Percentiles rank a stretch among this genome's conserved stretches.
phyloP scores from a whole-genome alignment of 2,329 filamentous ascomycete species.

The Fusarium coffeatum region DNA sequence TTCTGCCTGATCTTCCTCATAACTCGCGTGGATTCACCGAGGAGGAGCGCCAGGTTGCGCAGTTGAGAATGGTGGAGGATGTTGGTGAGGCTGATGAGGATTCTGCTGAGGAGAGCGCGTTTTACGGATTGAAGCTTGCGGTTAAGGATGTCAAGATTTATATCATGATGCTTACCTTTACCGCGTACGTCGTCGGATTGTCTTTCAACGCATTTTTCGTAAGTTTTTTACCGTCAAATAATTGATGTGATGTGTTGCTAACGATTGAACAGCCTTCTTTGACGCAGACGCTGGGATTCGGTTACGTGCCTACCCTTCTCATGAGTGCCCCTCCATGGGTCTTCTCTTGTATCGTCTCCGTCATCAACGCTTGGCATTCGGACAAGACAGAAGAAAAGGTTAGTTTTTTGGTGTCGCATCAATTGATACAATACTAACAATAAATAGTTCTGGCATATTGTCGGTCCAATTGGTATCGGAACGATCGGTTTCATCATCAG shows the following conservation, averaged over 20 bases:
- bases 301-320: slow-evolving; percentile 63
- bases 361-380: slow-evolving; percentile 66
- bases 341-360: slow-evolving; percentile 67
- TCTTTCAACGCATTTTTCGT: slow-evolving; percentile 70
- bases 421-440: slow-evolving; percentile 2
- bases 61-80: slow-evolving; percentile 67
- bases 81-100: slow-evolving; percentile 68
- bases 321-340: slow-evolving; percentile 70
- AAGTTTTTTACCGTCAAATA: background rate
- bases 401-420: slow-evolving; percentile 16
- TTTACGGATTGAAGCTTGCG: slow-evolving; percentile 68
- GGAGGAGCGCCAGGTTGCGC: slow-evolving; percentile 67
- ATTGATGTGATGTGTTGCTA: background rate
- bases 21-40: slow-evolving; percentile 69
- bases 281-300: slow-evolving; percentile 65
- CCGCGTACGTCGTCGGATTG: slow-evolving; percentile 68
- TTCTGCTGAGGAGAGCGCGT: slow-evolving; percentile 59
- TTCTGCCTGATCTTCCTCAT: slow-evolving; percentile 66
- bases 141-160: slow-evolving; percentile 72
- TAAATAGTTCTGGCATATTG: slow-evolving; percentile 67
- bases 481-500: slow-evolving; percentile 68
- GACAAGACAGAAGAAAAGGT: slow-evolving; percentile 66
- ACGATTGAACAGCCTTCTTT: slow-evolving; percentile 54
- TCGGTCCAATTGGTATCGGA: slow-evolving; percentile 64
- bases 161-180: slow-evolving; percentile 71